Percentiles rank a stretch among this genome's conserved stretches.
Conservation (phyloP, 306 rosid genomes). For the Lupinus albus region DNA sequence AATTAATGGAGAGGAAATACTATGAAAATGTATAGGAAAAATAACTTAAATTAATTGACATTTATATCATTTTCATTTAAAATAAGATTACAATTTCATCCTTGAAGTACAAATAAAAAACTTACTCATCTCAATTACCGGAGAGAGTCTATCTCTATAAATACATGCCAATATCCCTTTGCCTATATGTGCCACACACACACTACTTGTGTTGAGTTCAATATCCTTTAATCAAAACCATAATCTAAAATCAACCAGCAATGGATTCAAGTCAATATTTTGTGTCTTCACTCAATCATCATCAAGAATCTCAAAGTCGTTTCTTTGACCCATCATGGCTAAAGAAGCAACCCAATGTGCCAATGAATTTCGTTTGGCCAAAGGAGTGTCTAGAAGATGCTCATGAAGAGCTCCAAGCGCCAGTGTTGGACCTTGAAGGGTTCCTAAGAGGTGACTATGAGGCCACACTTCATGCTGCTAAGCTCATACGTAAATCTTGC, state of each 20-base stretch:
- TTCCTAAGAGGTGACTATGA: constrained; percentile 55
- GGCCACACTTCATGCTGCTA: constrained; percentile 42
- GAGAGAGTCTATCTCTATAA: too few species aligned
- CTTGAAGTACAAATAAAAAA: too few species aligned
- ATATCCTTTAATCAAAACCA: background rate
- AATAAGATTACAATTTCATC: too few species aligned
- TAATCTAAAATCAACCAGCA: background rate
- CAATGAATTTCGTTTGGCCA: constrained; percentile 63
- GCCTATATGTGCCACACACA: background rate
- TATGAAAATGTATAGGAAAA: too few species aligned
- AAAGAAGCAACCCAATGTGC: constrained; percentile 46
- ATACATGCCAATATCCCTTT: constrained; percentile 26
- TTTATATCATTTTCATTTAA: too few species aligned
- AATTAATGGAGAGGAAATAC: too few species aligned
- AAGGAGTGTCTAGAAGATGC: constrained; percentile 46
- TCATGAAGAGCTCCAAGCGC: constrained; percentile 49
- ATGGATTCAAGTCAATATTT: constrained; percentile 35
- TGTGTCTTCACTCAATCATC: constrained; percentile 7
- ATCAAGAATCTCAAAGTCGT: constrained; percentile 27
- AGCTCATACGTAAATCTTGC: constrained; percentile 52
- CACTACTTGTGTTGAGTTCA: background rate
- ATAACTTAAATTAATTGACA: too few species aligned
- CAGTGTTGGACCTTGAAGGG: constrained; percentile 59
- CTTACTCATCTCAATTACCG: too few species aligned
- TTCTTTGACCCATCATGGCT: constrained; percentile 42